phyloP scores from a whole-genome alignment of 164 flowering plant species.

The Stephania yunnanensis region DNA sequence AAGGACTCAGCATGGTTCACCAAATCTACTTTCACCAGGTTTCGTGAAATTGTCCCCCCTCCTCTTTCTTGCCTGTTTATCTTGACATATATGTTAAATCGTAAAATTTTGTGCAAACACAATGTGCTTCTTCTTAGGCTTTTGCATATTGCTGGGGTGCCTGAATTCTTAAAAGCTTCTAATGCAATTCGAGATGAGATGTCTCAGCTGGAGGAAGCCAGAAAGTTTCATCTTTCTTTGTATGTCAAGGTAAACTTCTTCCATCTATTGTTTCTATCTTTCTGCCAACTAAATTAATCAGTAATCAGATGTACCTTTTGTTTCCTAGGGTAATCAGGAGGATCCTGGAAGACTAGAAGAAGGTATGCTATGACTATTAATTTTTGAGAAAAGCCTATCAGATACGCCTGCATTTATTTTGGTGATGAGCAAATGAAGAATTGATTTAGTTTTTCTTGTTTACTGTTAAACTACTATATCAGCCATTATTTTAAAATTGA shows the following conservation, averaged over 20 bases:
- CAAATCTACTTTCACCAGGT: constrained; percentile 71
- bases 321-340: constrained; percentile 33
- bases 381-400: not conserved
- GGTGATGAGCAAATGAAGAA: no score
- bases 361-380: constrained; percentile 25
- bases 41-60: constrained; percentile 1
- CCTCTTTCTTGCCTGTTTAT: not conserved
- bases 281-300: not conserved
- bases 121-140: constrained; percentile 41
- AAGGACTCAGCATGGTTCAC: constrained; percentile 60
- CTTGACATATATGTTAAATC: not conserved
- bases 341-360: constrained; percentile 18
- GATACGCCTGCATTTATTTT: no score
- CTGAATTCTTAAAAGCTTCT: constrained; percentile 32
- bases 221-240: constrained; percentile 68
- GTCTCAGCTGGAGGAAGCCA: constrained; percentile 75
- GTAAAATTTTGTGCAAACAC: not conserved
- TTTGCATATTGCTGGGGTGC: constrained; percentile 43
- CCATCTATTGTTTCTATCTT: constrained; percentile 5
- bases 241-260: constrained; percentile 47
- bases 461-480: no score
- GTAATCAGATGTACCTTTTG: not conserved
- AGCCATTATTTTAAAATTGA: no score
- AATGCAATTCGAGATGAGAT: constrained; percentile 53
- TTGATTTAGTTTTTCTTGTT: no score